Conservation (phyloP, 2,329 filamentous ascomycete species). For the Lojkania enalia region DNA sequence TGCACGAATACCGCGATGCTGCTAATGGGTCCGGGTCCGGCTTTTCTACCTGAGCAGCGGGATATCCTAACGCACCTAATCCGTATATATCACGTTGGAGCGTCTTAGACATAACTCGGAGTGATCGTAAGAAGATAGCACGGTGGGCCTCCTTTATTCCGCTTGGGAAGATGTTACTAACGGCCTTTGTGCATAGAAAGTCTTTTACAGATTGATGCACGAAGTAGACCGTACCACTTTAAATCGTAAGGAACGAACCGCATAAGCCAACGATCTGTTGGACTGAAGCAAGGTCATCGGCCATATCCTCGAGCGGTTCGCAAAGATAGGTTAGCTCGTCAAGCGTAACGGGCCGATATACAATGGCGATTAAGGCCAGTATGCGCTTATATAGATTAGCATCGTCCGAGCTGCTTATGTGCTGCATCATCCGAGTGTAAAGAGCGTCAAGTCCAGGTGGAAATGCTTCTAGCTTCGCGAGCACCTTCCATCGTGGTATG, state of each 20-base stretch:
- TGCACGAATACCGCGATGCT: conserved; percentile 29
- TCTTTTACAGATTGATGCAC: conserved; percentile 48
- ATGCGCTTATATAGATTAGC: conserved; percentile 38
- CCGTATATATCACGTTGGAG: conserved; percentile 32
- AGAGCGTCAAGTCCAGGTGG: conserved; percentile 44
- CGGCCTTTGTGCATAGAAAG: conserved; percentile 25
- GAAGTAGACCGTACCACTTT: conserved; percentile 35
- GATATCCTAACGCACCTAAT: conserved; percentile 18
- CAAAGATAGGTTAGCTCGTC: conserved; percentile 35
- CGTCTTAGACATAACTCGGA: conserved; percentile 26
- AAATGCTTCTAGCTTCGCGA: conserved; percentile 26
- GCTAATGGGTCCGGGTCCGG: conserved; percentile 30
- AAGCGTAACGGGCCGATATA: conserved; percentile 45
- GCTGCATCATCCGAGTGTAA: conserved; percentile 46
- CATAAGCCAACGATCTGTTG: conserved; percentile 39
- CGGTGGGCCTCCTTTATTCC: conserved; percentile 18
- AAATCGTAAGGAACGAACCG: conserved; percentile 47
- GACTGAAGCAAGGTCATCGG: conserved; percentile 18
- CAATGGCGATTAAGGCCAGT: conserved; percentile 34
- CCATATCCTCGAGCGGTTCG: conserved; percentile 11
- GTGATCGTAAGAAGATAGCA: conserved; percentile 32
- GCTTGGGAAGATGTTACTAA: conserved; percentile 32
- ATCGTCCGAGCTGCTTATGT: conserved; percentile 36
- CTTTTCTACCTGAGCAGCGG: conserved; percentile 20
- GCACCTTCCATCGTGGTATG: conserved; percentile 13